Base-by-base conservation (phyloP, 495 filamentous ascomycete genomes). In the Mytilinidion resinicola region DNA sequence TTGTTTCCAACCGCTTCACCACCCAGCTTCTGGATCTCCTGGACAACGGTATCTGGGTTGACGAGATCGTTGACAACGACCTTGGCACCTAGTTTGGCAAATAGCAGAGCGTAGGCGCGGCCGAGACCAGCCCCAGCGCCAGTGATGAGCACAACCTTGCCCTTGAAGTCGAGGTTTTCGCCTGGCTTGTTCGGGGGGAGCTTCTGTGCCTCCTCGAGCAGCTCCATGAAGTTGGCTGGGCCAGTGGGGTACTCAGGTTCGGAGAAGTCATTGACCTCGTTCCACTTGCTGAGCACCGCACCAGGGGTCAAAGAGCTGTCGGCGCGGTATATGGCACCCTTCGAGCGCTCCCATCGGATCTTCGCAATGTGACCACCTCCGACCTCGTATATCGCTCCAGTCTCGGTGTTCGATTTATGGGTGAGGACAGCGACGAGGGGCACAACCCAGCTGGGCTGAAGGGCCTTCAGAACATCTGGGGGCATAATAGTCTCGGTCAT, bases 401-500 rank as follows among this genome's bases (percentile, higher is more conserved):
- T 89, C 77, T 97, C 93, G 2, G 81, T 85, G 77, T 96, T 96
- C 66, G 85, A 90, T 62, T 89, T 85, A 81, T 97, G 93, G 10
- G 86, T 86, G 43, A 98, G 80, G 52, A 88, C 82, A 46, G 93
- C 95, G 19, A 98, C 93, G 37, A 97, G 80, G 15, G 93, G 93
- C 47, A 97, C 90, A 57, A 98, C 84, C 91, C 91, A 96, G 54
- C 96, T 91, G 44, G 93, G 93, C 80, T 90, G 91, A 56, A 98
- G 80, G 69, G 84, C 85, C 55, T 89, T 84, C 50, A 98, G 79
- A 19, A 96, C 79, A 64, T 98, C 95, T 1, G 89, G 91, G 47
- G 93, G 95, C 95, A 98, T 97, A 53, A 98, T 80, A 42, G 93
- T 98, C 70, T 93, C 84, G 38, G 93, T 98, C 95, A 98, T 96